These are phyloP conservation scores for Dissophora ornata DNA, from an alignment of 192 early-diverging fungal species.

Conservation along the genomic window DNA sequence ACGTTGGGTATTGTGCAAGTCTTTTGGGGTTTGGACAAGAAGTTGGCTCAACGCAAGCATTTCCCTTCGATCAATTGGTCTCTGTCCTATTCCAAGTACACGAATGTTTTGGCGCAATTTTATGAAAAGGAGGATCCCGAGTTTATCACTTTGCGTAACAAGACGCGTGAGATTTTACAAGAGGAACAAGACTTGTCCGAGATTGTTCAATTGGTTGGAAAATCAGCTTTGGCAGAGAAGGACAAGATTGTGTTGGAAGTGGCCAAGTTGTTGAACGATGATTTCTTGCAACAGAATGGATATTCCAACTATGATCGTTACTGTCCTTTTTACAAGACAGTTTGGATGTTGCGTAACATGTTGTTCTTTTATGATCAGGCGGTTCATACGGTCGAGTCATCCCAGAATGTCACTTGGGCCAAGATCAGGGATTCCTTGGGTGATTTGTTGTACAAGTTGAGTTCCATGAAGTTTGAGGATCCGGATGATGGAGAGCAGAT, in stretches of 20 bases:
- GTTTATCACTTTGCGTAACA: constrained; percentile 90
- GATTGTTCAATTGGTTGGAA: constrained; percentile 99
- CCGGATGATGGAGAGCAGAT: constrained; percentile 94
- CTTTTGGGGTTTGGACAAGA: constrained; percentile 99
- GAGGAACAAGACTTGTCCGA: constrained; percentile 98
- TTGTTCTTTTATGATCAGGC: constrained; percentile 96
- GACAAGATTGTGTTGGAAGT: constrained; percentile 99
- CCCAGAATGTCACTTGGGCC: constrained; percentile 91
- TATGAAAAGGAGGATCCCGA: constrained; percentile 97
- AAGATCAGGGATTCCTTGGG: constrained; percentile 94
- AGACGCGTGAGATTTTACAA: constrained; percentile 98
- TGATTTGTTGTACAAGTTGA: constrained; percentile 95
- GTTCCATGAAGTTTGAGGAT: constrained; percentile 99
- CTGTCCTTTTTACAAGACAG: constrained; percentile 99
- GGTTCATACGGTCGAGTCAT: constrained; percentile 93
- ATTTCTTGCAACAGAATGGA: constrained; percentile 99
- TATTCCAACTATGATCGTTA: constrained; percentile 98
- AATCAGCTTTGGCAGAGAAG: constrained; percentile 85
- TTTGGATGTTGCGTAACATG: constrained; percentile 98
- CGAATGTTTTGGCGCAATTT: constrained; percentile 94
- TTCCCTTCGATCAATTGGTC: constrained; percentile 99
- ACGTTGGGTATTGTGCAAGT: constrained; percentile 99
- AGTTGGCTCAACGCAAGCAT: constrained; percentile 99
- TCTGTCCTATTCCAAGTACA: constrained; percentile 97
- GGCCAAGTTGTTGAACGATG: constrained; percentile 98